These are phyloP conservation scores for Tuber melanosporum DNA, from an alignment of 495 filamentous ascomycete species.

Conservation along the genomic window DNA sequence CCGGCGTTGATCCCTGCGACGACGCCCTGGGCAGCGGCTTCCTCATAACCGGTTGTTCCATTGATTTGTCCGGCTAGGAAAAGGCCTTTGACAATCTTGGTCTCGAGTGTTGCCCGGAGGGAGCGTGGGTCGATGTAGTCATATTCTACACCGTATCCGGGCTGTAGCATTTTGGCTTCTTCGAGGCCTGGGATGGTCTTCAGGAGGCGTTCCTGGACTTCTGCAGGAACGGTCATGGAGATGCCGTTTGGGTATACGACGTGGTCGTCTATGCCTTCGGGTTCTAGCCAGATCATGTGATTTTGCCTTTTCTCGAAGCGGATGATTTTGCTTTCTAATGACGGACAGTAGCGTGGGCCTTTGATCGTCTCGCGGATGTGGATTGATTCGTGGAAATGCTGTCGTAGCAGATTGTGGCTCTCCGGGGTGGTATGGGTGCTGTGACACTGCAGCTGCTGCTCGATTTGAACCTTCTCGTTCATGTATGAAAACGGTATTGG, in stretches of 20 bases:
- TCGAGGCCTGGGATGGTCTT: conserved; percentile 80
- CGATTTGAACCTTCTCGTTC: conserved; percentile 65
- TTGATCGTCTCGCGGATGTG: conserved; percentile 95
- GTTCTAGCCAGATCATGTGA: conserved; percentile 93
- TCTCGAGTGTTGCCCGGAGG: conserved; percentile 80
- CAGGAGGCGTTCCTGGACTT: conserved; percentile 75
- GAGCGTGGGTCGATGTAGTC: conserved; percentile 95
- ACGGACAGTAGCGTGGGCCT: conserved; percentile 91
- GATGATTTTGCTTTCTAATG: conserved; percentile 88
- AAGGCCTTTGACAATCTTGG: conserved; percentile 80
- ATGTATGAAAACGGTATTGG: conserved; percentile 89
- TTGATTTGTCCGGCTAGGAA: conserved; percentile 97
- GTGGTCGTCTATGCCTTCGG: conserved; percentile 86
- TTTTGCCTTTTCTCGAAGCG: conserved; percentile 69
- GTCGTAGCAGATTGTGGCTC: conserved; percentile 76
- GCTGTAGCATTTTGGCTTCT: conserved; percentile 86
- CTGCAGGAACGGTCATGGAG: conserved; percentile 87
- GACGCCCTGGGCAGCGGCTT: conserved; percentile 89
- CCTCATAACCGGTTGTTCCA: conserved; percentile 96
- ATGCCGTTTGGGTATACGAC: conserved; percentile 95
- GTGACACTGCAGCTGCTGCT: conserved; percentile 75
- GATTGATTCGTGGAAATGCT: conserved; percentile 83
- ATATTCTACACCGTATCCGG: conserved; percentile 96
- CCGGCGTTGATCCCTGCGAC: conserved; percentile 92
- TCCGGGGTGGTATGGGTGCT: conserved; percentile 75